Conservation (phyloP, 345 rosid genomes). For the Camelina sativa region DNA sequence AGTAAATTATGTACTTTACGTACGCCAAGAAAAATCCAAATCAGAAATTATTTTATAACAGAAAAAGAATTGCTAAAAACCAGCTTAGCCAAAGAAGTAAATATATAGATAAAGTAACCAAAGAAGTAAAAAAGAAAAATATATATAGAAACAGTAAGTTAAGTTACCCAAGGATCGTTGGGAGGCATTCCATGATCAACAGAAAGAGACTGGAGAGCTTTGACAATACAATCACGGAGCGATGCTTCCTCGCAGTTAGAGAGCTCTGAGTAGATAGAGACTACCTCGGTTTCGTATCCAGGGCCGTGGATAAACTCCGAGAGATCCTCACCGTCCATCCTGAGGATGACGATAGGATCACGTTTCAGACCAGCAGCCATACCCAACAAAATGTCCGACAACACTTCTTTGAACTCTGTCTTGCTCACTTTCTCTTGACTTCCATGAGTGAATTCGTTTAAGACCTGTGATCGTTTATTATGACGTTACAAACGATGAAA, state of each 20-base stretch:
- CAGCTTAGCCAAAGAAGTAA: not conserved
- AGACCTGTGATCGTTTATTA: conserved; percentile 54
- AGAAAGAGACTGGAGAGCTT: conserved; percentile 69
- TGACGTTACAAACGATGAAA: conserved; percentile 11
- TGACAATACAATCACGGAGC: conserved; percentile 54
- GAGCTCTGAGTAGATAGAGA: conserved; percentile 59
- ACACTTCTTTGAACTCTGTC: conserved; percentile 81
- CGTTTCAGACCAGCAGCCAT: conserved; percentile 98
- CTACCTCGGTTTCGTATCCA: conserved; percentile 67
- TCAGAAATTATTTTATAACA: not conserved
- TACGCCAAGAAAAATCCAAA: not conserved
- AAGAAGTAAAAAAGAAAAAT: no score
- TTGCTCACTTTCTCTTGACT: conserved; percentile 80
- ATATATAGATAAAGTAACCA: no score
- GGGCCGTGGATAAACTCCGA: conserved; percentile 72
- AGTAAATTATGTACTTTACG: not conserved
- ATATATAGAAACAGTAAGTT: not conserved
- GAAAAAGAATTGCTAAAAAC: not conserved
- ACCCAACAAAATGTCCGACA: conserved; percentile 85
- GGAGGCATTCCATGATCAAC: conserved; percentile 96
- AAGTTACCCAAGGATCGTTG: conserved; percentile 85
- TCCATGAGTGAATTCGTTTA: conserved; percentile 88
- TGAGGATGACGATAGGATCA: conserved; percentile 91
- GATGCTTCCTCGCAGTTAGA: conserved; percentile 46
- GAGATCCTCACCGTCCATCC: conserved; percentile 96